Percentiles rank a stretch among this genome's conserved stretches.
Conservation (phyloP, 2,329 filamentous ascomycete genomes). For the Pseudogymnoascus sp. region DNA sequence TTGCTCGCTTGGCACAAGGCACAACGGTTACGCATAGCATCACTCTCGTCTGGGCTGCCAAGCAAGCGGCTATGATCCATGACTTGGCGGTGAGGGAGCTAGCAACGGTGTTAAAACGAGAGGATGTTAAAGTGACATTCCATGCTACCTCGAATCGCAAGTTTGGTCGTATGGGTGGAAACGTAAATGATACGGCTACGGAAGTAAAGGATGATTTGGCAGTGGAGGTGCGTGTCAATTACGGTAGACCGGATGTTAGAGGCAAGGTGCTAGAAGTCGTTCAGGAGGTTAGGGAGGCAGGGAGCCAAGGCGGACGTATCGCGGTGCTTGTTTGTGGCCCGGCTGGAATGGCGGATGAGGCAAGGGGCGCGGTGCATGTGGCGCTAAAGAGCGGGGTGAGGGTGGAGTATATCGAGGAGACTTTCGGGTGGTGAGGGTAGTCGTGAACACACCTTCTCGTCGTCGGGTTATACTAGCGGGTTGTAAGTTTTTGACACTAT, state of each 20-base stretch:
- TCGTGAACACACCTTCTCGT: too few relatives aligned
- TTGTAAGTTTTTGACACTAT: too few relatives aligned
- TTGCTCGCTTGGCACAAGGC: constrained; percentile 15
- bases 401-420: constrained; percentile 32
- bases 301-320: constrained; percentile 24
- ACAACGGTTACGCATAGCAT: constrained; percentile 23
- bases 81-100: not conserved
- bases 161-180: not conserved
- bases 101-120: not conserved
- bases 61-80: constrained; percentile 25
- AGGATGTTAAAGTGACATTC: not conserved
- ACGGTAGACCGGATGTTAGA: not conserved
- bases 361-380: constrained; percentile 31
- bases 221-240: not conserved
- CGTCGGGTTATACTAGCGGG: too few relatives aligned
- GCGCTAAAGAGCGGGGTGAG: constrained; percentile 20
- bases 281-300: constrained; percentile 27
- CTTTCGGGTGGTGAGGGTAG: constrained; percentile 34
- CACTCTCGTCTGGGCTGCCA: constrained; percentile 36
- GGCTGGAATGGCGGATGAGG: constrained; percentile 38
- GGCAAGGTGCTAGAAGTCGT: not conserved
- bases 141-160: not conserved
- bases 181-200: not conserved
- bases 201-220: not conserved
- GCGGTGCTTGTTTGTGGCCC: constrained; percentile 41